These are phyloP conservation scores for Leccinellum rugosiceps DNA, from an alignment of 768 basidiomycete species.

Conservation along the genomic window DNA sequence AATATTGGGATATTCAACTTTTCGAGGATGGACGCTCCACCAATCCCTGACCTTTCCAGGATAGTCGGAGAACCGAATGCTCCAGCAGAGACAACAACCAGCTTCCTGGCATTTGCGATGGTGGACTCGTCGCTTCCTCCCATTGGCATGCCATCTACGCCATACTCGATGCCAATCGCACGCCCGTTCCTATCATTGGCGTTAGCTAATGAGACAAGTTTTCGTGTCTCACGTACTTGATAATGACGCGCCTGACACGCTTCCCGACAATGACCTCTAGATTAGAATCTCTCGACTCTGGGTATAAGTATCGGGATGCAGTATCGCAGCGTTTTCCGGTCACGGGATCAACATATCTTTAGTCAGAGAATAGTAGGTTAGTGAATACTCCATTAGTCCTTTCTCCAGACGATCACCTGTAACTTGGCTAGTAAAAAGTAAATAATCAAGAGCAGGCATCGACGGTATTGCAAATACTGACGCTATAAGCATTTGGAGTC, in stretches of 20 bases:
- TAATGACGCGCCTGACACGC: neutral
- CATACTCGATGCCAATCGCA: constrained; percentile 37
- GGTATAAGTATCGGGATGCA: constrained; percentile 35
- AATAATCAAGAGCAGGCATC: neutral
- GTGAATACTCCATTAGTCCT: too few relatives aligned
- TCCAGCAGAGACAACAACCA: constrained; percentile 51
- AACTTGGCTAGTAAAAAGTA: too few relatives aligned
- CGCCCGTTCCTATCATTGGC: constrained; percentile 24
- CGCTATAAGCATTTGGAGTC: neutral
- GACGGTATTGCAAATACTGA: neutral
- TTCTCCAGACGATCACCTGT: too few relatives aligned
- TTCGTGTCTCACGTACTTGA: neutral
- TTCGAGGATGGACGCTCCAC: constrained; percentile 45
- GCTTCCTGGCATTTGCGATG: constrained; percentile 26
- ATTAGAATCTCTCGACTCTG: constrained; percentile 25
- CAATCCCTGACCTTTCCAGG: constrained; percentile 66
- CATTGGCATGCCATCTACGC: constrained; percentile 5
- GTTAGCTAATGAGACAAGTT: too few relatives aligned
- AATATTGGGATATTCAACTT: constrained; percentile 42
- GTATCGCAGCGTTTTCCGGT: constrained; percentile 33
- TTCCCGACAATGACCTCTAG: constrained; percentile 29
- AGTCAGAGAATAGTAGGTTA: too few relatives aligned
- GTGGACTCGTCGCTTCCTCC: neutral
- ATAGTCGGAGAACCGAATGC: constrained; percentile 55
- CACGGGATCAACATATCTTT: constrained; percentile 50